Conservation (phyloP, 2,329 filamentous ascomycete species). For the Arachnopeziza araneosa region DNA sequence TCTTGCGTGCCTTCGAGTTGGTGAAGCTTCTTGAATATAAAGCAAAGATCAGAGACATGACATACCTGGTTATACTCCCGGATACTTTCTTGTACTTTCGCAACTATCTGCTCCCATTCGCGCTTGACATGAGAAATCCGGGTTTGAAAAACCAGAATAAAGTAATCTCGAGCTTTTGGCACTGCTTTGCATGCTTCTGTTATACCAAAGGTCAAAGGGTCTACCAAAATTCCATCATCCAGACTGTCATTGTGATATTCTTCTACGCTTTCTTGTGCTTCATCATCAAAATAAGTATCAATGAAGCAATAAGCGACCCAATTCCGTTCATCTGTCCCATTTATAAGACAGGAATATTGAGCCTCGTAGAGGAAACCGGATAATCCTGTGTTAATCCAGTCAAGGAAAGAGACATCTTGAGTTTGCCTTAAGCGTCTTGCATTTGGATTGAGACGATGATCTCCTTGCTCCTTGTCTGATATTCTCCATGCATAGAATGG, state of each 20-base stretch:
- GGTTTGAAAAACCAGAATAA: neutral
- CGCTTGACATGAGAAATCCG: neutral
- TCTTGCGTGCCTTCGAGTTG: too few species aligned
- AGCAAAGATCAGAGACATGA: neutral
- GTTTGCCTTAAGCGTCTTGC: neutral
- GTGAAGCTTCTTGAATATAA: too few species aligned
- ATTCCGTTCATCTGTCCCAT: neutral
- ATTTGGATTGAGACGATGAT: neutral
- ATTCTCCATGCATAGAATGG: conserved; percentile 4
- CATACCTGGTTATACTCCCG: neutral
- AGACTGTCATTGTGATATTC: neutral
- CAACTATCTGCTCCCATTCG: neutral
- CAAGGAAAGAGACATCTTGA: neutral
- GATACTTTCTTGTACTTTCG: neutral
- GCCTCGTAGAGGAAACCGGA: conserved; percentile 2
- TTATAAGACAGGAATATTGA: conserved; percentile 1
- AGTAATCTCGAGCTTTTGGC: neutral
- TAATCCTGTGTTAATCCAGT: neutral
- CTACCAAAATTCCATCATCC: neutral
- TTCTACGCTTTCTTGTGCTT: neutral
- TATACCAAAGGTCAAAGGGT: neutral
- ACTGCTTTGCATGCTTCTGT: neutral
- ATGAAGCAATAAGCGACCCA: conserved; percentile 3
- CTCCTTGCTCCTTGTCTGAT: neutral
- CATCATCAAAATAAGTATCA: conserved; percentile 1